Base-by-base conservation (phyloP, 2,329 filamentous ascomycete species). In the Madurella fahalii region DNA sequence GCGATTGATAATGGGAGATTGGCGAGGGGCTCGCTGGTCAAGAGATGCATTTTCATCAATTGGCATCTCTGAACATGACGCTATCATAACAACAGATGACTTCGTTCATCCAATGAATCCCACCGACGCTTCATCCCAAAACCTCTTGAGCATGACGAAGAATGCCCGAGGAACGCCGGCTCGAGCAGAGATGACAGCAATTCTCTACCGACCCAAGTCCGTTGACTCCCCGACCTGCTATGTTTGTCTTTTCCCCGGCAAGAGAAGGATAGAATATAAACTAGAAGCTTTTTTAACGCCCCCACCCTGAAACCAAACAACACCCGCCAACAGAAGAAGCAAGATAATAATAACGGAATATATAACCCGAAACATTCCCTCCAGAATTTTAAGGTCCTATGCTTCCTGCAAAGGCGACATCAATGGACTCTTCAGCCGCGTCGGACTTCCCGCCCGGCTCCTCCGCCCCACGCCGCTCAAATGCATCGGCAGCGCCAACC, bases 361-460 rank as follows among this genome's bases (percentile, higher is more conserved):
- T 50, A 54, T 16, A 13, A 31, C 40, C 15, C 32, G 20, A 43
- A 43, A 50, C 45, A 49, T 11, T 37, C 34, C 9, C 9, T 37
- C 34, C 2, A 37, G 34, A 37, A 37, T 12, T 47, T 2, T 5
- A 37, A 37, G 11, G 4, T 3, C 43, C 62, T 60, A 70, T 42
- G 67, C 63, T 50, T 69, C 77, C 57, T 75, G 67, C 50, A 81
- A 58, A 15, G 80, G 74, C 43, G 73, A 70, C 73, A 80, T 77
- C 45, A 82, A 66, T 1, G 81, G 79, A 57, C 80, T 84, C 67
- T 84, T 85, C 58, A 78, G 61, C 62, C 82, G 73, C 9, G 82
- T 84, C 9, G 80, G 81, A 63, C 81, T 84, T 17, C 72, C 75
- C 15, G 78, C 74, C 53, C 81, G 74, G 68, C 81, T 83, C 67